Percentiles rank a stretch among this genome's conserved stretches.
phyloP scores from a whole-genome alignment of 2,329 filamentous ascomycete species.

The Parastagonospora avenae region DNA sequence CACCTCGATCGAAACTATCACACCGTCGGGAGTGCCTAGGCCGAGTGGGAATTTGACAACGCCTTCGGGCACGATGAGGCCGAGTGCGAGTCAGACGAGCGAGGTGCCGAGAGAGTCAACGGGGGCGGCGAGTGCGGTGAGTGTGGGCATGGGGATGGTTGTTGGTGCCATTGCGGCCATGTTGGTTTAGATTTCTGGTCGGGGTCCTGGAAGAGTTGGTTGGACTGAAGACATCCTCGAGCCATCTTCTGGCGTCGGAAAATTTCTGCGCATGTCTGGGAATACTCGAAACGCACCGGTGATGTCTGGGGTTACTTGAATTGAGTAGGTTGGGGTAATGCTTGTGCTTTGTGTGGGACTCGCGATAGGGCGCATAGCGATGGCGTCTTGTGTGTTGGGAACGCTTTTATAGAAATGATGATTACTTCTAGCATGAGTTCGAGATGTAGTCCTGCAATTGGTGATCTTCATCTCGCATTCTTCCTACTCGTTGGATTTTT shows the following conservation, averaged over 20 bases:
- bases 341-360: neutral
- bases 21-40: constrained; percentile 1
- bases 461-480: too few species aligned
- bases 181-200: neutral
- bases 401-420: neutral
- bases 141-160: constrained; percentile 1
- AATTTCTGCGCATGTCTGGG: too few species aligned
- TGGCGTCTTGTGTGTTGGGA: neutral
- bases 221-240: too few species aligned
- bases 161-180: neutral
- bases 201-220: neutral
- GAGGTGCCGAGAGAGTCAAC: neutral
- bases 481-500: too few species aligned
- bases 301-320: neutral
- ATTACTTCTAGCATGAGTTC: neutral
- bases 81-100: neutral
- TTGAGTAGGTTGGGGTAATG: neutral
- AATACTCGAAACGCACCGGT: too few species aligned
- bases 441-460: too few species aligned
- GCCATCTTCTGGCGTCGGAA: too few species aligned
- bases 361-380: neutral
- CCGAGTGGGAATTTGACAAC: constrained; percentile 7
- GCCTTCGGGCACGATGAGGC: neutral
- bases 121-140: neutral
- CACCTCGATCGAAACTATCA: neutral